phyloP scores from a whole-genome alignment of 2,329 filamentous ascomycete species.

The Cytospora chrysosperma region DNA sequence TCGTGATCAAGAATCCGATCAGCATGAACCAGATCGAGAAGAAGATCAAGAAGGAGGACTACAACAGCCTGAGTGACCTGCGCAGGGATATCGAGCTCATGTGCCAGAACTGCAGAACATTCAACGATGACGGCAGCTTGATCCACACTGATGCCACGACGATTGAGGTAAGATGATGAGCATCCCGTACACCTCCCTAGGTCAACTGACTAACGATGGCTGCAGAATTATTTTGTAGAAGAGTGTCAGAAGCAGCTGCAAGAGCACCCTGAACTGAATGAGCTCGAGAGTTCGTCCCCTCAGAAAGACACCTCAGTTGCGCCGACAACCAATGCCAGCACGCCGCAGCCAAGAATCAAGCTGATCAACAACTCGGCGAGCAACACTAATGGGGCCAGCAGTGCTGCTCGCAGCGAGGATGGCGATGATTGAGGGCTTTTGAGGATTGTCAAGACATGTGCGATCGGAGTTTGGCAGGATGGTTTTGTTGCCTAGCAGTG shows the following conservation, averaged over 20 bases:
- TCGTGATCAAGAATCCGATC: constrained; percentile 88
- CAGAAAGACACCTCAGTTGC: constrained; percentile 43
- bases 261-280: constrained; percentile 54
- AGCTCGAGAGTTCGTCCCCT: constrained; percentile 50
- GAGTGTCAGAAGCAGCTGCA: constrained; percentile 54
- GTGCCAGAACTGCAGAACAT: constrained; percentile 88
- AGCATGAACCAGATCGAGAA: constrained; percentile 94
- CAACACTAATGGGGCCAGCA: constrained; percentile 22
- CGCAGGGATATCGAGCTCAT: constrained; percentile 78
- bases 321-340: constrained; percentile 59
- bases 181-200: neutral
- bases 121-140: constrained; percentile 93
- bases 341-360: constrained; percentile 72
- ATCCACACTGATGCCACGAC: constrained; percentile 89
- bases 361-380: constrained; percentile 51
- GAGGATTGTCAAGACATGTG: constrained; percentile 5
- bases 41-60: constrained; percentile 95
- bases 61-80: constrained; percentile 77
- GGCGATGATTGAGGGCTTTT: constrained; percentile 19
- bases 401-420: constrained; percentile 22
- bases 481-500: constrained; percentile 8
- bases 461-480: constrained; percentile 16
- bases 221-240: constrained; percentile 56
- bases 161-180: constrained; percentile 71
- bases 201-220: constrained; percentile 34